Conservation (phyloP, 2,329 filamentous ascomycete species). For the Ascochyta pisi region DNA sequence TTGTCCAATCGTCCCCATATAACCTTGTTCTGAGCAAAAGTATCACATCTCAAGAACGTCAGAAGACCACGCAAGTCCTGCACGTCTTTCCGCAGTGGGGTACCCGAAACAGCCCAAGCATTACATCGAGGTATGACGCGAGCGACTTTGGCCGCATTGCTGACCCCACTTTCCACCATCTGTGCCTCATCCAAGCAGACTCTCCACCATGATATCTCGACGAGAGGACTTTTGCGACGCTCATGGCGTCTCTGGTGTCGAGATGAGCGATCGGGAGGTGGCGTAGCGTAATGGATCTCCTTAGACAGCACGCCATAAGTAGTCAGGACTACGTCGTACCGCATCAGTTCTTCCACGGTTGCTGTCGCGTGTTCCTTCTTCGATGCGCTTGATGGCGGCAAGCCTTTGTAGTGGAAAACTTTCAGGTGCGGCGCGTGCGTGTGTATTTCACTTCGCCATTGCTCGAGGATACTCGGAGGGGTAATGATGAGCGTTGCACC, state of each 20-base stretch:
- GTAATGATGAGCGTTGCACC: conserved; percentile 69
- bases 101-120: conserved; percentile 92
- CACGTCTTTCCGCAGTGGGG: conserved; percentile 81
- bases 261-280: conserved; percentile 74
- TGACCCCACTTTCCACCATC: conserved; percentile 90
- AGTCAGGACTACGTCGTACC: conserved; percentile 66
- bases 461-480: conserved; percentile 65
- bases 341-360: conserved; percentile 55
- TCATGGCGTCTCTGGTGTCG: conserved; percentile 69
- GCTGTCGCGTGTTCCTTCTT: conserved; percentile 47
- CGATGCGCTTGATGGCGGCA: conserved; percentile 42
- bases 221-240: conserved; percentile 74
- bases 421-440: conserved; percentile 63
- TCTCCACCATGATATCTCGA: conserved; percentile 87
- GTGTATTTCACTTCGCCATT: conserved; percentile 68
- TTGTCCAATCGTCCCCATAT: conserved; percentile 76
- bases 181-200: conserved; percentile 79
- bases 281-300: conserved; percentile 79
- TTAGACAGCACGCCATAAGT: conserved; percentile 74
- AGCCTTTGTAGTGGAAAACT: conserved; percentile 64
- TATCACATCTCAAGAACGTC: conserved; percentile 79
- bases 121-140: conserved; percentile 81
- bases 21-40: conserved; percentile 69
- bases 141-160: conserved; percentile 80
- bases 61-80: conserved; percentile 81